phyloP scores from a whole-genome alignment of 345 rosid species.

The Brassica juncea region DNA sequence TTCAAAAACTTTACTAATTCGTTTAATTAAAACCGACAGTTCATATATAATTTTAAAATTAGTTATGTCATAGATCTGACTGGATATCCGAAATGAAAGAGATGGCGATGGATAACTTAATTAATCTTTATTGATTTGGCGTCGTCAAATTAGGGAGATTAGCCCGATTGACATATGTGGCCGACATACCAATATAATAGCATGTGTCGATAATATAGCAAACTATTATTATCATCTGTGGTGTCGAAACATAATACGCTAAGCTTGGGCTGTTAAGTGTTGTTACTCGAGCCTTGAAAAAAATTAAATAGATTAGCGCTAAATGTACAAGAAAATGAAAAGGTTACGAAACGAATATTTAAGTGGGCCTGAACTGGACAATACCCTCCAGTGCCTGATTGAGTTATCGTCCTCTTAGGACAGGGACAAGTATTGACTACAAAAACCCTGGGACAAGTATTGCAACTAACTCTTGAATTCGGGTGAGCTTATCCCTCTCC shows the following conservation, averaged over 20 bases:
- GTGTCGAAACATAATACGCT: not conserved
- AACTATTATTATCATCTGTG: not conserved
- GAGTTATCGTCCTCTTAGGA: too few relatives aligned
- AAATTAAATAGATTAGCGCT: too few relatives aligned
- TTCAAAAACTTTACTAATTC: not conserved
- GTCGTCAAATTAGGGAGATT: not conserved
- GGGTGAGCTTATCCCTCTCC: slow-evolving; percentile 48
- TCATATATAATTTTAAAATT: too few relatives aligned
- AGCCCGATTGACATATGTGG: not conserved
- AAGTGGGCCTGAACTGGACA: too few relatives aligned
- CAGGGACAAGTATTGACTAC: too few relatives aligned
- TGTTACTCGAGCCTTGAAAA: too few relatives aligned
- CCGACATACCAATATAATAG: not conserved
- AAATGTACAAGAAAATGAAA: too few relatives aligned
- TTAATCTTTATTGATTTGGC: not conserved
- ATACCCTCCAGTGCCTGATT: too few relatives aligned
- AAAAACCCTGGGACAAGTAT: too few relatives aligned
- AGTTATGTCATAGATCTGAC: not conserved
- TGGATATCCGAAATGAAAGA: not conserved
- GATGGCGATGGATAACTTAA: not conserved
- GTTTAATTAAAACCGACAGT: not conserved
- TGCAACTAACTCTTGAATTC: slow-evolving; percentile 73
- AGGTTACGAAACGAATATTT: too few relatives aligned
- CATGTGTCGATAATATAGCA: not conserved
- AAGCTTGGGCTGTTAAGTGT: not conserved